Conservation (phyloP, 2,329 filamentous ascomycete genomes). For the Fusarium ambrosium region DNA sequence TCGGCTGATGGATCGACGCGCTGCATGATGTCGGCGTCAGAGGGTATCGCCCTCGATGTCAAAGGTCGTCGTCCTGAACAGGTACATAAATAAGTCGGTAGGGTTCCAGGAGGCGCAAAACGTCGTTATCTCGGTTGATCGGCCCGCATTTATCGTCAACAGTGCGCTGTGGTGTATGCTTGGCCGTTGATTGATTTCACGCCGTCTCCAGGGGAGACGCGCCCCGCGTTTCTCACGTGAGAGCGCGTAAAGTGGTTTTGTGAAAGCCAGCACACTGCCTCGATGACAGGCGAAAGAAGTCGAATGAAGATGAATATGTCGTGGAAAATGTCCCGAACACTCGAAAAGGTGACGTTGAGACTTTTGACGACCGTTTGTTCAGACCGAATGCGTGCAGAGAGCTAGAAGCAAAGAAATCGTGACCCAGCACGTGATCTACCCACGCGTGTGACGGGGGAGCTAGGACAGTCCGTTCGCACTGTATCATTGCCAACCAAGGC, state of each 20-base stretch:
- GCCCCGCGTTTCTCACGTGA: conserved; percentile 54
- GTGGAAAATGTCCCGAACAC: neutral
- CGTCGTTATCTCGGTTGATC: conserved; percentile 7
- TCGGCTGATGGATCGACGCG: conserved; percentile 21
- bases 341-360: neutral
- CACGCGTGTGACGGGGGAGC: no score
- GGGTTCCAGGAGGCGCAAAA: conserved; percentile 5
- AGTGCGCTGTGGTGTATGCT: neutral
- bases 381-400: neutral
- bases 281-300: neutral
- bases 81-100: conserved; percentile 5
- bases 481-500: no score
- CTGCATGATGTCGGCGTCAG: conserved; percentile 31
- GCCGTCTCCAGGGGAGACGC: conserved; percentile 42
- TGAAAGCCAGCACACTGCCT: neutral
- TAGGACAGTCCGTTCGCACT: no score
- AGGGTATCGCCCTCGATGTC: conserved; percentile 28
- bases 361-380: conserved; percentile 1
- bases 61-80: conserved; percentile 9
- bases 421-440: conserved; percentile 28
- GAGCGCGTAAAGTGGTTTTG: conserved; percentile 50
- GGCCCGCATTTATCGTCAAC: conserved; percentile 25
- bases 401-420: conserved; percentile 1
- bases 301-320: neutral
- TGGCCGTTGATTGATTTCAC: conserved; percentile 35